Conservation (phyloP, 2,329 filamentous ascomycete genomes). For the Colletotrichum godetiae region DNA sequence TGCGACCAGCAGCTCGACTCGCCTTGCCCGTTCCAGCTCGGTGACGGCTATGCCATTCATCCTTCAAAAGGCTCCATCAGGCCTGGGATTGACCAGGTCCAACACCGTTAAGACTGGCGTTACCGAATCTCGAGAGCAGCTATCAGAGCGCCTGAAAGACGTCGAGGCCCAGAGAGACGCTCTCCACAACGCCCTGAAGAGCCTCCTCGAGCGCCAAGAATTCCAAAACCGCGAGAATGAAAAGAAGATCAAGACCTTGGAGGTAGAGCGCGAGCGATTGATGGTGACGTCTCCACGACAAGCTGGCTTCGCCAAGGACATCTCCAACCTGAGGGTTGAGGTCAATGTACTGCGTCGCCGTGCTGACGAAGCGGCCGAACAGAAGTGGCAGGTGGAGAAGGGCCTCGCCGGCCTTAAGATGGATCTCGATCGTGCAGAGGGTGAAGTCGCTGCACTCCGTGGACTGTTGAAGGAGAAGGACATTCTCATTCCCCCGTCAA, state of each 20-base stretch:
- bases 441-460: conserved; percentile 88
- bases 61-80: conserved; percentile 49
- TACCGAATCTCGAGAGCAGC: conserved; percentile 71
- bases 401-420: conserved; percentile 90
- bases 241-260: conserved; percentile 82
- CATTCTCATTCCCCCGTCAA: conserved; percentile 75
- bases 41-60: conserved; percentile 64
- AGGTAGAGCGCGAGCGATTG: conserved; percentile 81
- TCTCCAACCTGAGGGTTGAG: conserved; percentile 82
- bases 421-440: conserved; percentile 94
- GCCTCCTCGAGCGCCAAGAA: conserved; percentile 85
- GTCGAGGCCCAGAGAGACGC: conserved; percentile 95
- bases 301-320: conserved; percentile 85
- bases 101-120: conserved; percentile 60
- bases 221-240: conserved; percentile 85
- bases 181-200: conserved; percentile 87
- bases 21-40: conserved; percentile 74
- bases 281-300: conserved; percentile 76
- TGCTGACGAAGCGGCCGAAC: conserved; percentile 92
- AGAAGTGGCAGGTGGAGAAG: conserved; percentile 97
- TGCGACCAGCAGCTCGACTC: conserved; percentile 36
- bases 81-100: conserved; percentile 67
- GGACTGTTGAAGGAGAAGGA: conserved; percentile 85
- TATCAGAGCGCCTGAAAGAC: conserved; percentile 87
- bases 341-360: conserved; percentile 85